Conservation (phyloP, 1,284 basidiomycete species). For the Cystobasidiaceae sp. region DNA sequence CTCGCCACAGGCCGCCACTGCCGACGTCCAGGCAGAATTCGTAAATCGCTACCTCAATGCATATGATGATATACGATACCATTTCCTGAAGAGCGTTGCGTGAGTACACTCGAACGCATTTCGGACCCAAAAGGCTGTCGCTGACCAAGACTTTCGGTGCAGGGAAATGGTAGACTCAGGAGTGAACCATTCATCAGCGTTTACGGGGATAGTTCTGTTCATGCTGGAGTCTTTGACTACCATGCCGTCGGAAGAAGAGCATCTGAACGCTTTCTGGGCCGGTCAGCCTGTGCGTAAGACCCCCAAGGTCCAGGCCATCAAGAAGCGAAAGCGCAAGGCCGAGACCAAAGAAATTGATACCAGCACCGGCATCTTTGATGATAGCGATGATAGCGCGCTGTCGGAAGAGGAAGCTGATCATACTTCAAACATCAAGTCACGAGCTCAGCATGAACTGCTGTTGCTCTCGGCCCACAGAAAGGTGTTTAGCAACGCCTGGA, state of each 20-base stretch:
- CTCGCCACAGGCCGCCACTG: conserved; percentile 56
- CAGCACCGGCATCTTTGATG: conserved; percentile 72
- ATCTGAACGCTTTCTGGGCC: conserved; percentile 83
- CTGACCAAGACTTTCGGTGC: too few species aligned
- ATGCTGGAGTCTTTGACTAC: conserved; percentile 72
- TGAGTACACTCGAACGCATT: conserved; percentile 46
- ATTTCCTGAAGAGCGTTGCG: conserved; percentile 62
- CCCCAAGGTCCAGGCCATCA: conserved; percentile 21
- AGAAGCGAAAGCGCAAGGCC: conserved; percentile 36
- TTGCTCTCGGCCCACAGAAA: conserved; percentile 42
- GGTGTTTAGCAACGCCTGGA: conserved; percentile 44
- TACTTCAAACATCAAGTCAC: conserved; percentile 32
- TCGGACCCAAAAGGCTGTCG: too few species aligned
- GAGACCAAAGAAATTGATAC: conserved; percentile 52
- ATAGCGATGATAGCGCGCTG: conserved; percentile 49
- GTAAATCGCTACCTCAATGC: conserved; percentile 67
- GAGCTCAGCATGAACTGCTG: too few species aligned
- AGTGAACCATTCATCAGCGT: conserved; percentile 7
- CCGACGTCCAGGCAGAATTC: conserved; percentile 54
- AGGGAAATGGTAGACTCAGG: not conserved
- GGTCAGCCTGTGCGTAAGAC: conserved; percentile 53
- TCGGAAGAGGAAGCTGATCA: conserved; percentile 37
- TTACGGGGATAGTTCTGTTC: conserved; percentile 61
- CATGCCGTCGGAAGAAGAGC: conserved; percentile 68
- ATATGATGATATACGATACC: conserved; percentile 76